These are phyloP conservation scores for Eucalyptus tenuipes DNA, from an alignment of 345 rosid species.

Conservation along the genomic window DNA sequence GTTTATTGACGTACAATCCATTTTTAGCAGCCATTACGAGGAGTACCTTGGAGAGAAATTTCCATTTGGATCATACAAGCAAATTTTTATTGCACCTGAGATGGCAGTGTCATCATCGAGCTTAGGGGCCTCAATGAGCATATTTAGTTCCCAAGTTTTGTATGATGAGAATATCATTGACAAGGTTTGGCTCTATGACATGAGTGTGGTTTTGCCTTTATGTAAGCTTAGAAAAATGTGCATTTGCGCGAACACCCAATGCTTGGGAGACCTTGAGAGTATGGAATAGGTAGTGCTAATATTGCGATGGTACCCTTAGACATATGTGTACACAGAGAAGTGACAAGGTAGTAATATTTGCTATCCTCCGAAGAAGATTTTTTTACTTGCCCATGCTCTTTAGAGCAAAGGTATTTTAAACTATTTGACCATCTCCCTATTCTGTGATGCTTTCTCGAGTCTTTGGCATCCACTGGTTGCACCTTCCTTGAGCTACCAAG, in stretches of 20 bases:
- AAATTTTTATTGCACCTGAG: constrained; percentile 82
- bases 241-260: not conserved
- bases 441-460: not conserved
- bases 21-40: constrained; percentile 70
- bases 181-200: constrained; percentile 39
- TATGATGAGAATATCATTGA: constrained; percentile 87
- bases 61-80: constrained; percentile 92
- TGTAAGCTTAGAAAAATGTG: not conserved
- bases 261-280: not conserved
- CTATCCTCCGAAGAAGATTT: not conserved
- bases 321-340: not conserved
- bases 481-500: not conserved
- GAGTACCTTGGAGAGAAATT: constrained; percentile 77
- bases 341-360: not conserved
- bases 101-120: constrained; percentile 60
- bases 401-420: not conserved
- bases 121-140: constrained; percentile 75
- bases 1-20: not conserved
- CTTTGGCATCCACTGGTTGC: not conserved
- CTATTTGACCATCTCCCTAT: not conserved
- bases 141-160: constrained; percentile 72
- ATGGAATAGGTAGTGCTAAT: not conserved
- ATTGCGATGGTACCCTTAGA: not conserved
- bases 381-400: not conserved
- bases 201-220: not conserved